These are phyloP conservation scores for Mycena galericulata DNA, from an alignment of 768 basidiomycete species.

Conservation along the genomic window DNA sequence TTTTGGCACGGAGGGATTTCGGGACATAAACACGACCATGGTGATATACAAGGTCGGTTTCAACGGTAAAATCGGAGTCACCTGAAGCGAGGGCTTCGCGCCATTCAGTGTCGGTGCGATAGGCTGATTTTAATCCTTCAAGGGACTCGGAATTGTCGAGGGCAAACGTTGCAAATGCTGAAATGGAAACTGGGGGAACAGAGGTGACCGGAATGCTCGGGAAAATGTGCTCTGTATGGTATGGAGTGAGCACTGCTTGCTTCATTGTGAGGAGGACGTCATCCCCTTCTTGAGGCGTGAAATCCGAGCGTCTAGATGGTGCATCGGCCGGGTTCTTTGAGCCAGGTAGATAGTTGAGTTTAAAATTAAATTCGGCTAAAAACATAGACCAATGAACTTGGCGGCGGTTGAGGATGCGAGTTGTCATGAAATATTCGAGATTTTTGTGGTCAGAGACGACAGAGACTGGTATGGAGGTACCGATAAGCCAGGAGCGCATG, in stretches of 20 bases:
- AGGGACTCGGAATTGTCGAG: background rate
- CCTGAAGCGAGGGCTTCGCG: background rate
- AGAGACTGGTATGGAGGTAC: conserved; percentile 41
- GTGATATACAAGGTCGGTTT: background rate
- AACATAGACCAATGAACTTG: background rate
- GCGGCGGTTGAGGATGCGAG: background rate
- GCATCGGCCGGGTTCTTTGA: background rate
- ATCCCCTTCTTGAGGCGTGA: background rate
- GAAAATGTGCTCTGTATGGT: background rate
- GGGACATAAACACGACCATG: background rate
- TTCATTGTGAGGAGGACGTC: background rate
- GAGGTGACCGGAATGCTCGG: background rate
- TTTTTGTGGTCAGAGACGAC: conserved; percentile 58
- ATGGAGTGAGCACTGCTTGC: background rate
- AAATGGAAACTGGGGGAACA: background rate
- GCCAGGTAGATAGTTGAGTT: background rate
- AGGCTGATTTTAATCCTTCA: background rate
- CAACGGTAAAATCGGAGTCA: background rate
- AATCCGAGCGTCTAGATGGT: conserved; percentile 35
- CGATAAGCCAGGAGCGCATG: conserved; percentile 9
- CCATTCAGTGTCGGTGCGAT: background rate
- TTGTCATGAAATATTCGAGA: background rate
- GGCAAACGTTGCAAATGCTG: background rate
- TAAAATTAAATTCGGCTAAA: background rate
- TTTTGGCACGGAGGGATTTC: no score